Conservation (phyloP, 176 grass and related monocot genomes). For the Triticum aestivum region DNA sequence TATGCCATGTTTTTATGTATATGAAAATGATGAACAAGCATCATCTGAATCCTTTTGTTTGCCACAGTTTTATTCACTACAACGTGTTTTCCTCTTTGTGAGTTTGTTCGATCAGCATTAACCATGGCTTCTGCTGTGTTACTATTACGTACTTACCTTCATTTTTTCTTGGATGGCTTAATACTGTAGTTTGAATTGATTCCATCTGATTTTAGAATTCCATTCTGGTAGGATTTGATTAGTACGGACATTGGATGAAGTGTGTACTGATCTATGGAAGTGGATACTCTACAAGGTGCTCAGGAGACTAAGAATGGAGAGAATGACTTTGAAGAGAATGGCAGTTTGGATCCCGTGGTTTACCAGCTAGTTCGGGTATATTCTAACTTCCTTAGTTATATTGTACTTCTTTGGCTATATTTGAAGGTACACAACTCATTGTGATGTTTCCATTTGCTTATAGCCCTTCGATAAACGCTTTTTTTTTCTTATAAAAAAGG, state of each 20-base stretch:
- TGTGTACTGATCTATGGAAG: constrained; percentile 66
- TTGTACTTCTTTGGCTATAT: background rate
- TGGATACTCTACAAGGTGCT: constrained; percentile 30
- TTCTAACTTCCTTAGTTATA: constrained; percentile 19
- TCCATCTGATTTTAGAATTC: constrained; percentile 27
- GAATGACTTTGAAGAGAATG: constrained; percentile 48
- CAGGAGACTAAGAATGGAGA: constrained; percentile 51
- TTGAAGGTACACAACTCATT: background rate
- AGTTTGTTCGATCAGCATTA: background rate
- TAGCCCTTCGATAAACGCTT: background rate
- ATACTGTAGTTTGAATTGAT: constrained; percentile 9
- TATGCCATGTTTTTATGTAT: background rate
- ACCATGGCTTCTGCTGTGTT: background rate
- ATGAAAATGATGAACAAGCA: background rate
- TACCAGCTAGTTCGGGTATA: constrained; percentile 98
- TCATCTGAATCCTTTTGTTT: constrained; percentile 2
- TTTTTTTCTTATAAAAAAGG: constrained; percentile 40
- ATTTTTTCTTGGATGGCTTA: background rate
- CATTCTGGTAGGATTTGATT: constrained; percentile 20
- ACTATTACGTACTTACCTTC: background rate
- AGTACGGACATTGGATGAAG: constrained; percentile 47
- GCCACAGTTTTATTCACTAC: background rate
- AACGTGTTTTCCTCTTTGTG: background rate
- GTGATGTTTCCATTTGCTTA: constrained; percentile 1
- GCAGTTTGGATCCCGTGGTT: constrained; percentile 63